Evolutionary conservation across 768 basidiomycete genomes (phyloP).

Genomic region (Thelephora ganbajun): DNA sequence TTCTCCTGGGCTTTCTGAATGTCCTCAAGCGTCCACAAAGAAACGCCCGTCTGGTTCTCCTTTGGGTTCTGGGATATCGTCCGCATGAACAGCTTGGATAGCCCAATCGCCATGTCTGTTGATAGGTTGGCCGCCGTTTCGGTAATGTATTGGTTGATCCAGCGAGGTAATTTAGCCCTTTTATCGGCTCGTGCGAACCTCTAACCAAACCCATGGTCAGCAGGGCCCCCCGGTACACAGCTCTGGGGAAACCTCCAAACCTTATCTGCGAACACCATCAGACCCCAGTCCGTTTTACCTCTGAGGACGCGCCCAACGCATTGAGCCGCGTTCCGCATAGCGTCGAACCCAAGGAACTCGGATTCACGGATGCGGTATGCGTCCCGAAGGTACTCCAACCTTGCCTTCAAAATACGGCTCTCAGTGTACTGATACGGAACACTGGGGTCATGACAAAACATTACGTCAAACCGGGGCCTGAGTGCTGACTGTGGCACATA

Average conservation of each 20-base stretch:
- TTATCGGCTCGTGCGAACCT: constrained; percentile 89
- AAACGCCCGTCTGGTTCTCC: constrained; percentile 89
- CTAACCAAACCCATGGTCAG: constrained; percentile 23
- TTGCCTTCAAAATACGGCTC: constrained; percentile 91
- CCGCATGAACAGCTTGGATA: constrained; percentile 94
- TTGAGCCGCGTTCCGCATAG: constrained; percentile 98
- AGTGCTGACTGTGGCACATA: no score
- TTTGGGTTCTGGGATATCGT: constrained; percentile 98
- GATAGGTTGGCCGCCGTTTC: constrained; percentile 95
- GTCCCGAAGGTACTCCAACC: constrained; percentile 95
- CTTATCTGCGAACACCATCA: constrained; percentile 99
- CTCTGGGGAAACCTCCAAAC: constrained; percentile 25
- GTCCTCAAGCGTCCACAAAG: constrained; percentile 90
- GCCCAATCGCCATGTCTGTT: constrained; percentile 91
- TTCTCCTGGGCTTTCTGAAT: constrained; percentile 76
- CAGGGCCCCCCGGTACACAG: neutral
- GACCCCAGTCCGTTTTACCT: constrained; percentile 98
- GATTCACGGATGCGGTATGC: constrained; percentile 97
- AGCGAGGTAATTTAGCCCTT: constrained; percentile 88
- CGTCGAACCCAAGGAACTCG: constrained; percentile 97
- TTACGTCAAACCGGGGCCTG: neutral
- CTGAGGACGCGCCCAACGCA: constrained; percentile 96
- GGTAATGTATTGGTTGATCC: constrained; percentile 99
- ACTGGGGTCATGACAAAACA: constrained; percentile 22
- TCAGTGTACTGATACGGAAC: constrained; percentile 98